Evolutionary conservation across 768 basidiomycete species (phyloP), one percentile per base, ranked within the genome.

Genomic region (Suillus weaverae): DNA sequence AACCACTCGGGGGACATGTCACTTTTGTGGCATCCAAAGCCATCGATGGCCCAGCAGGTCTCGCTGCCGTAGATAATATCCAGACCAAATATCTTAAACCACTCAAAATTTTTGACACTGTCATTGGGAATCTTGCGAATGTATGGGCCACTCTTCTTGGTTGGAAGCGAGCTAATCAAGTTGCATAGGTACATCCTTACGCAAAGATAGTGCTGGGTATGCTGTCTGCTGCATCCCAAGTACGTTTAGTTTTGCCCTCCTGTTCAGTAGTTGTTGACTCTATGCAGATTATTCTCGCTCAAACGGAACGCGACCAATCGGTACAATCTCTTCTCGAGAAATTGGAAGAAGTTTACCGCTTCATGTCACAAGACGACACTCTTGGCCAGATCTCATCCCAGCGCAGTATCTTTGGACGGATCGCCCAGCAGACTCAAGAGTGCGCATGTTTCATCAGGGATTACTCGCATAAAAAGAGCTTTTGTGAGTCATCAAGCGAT

Each of bases 381-480:
- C 18, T 60, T 18, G 1, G 18, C 14, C 9, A 59, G 30, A 43
- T 64, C 43, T 18, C 46, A 30, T 30, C 26, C 4, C 14, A 41
- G 30, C 35, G 22, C 18, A 22, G 14, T 4, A 46, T 59, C 33
- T 32, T 59, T 20, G 39, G 30, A 36, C 26, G 36, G 13, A 62
- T 75, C 32, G 60, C 65, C 4, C 60, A 68, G 26, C 71, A 74
- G 62, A 70, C 70, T 1, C 66, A 59, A 7, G 73, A 75, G 54
- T 75, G 74, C 48, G 73, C 69, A 1, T 67, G 71, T 62, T 75
- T 75, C 55, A 73, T 75, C 32, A 65, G 64, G 4, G 69, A 70
- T 30, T 75, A 75, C 63, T 68, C 70, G 13, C 66, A 64, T 43
- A 70, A 62, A 20, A 70, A 70, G 53, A 70, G 60, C 32, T 70